These are phyloP conservation scores for Margaritispora aquatica DNA, from an alignment of 495 filamentous ascomycete species.

Conservation along the genomic window DNA sequence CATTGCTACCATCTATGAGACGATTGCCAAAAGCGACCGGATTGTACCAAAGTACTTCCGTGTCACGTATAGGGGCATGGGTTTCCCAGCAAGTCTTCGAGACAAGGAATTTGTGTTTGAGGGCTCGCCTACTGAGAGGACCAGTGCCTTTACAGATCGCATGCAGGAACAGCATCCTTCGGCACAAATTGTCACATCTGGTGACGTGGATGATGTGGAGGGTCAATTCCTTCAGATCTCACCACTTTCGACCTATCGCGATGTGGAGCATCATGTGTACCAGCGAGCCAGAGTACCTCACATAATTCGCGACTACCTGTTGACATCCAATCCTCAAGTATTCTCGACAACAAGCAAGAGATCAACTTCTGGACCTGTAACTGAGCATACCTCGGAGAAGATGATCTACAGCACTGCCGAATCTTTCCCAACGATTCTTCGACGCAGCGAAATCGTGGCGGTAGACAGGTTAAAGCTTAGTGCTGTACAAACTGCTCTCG, in stretches of 20 bases:
- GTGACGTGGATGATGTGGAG: constrained; percentile 74
- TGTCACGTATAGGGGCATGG: constrained; percentile 84
- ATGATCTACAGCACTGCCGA: constrained; percentile 78
- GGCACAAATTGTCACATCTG: constrained; percentile 71
- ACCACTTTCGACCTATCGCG: constrained; percentile 71
- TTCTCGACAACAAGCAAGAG: constrained; percentile 71
- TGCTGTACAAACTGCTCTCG: constrained; percentile 67
- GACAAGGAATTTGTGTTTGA: constrained; percentile 95
- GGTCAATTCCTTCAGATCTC: constrained; percentile 89
- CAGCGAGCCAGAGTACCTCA: constrained; percentile 79
- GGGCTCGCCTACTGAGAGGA: constrained; percentile 66
- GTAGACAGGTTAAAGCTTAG: constrained; percentile 24
- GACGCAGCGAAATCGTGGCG: constrained; percentile 76
- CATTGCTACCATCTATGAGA: constrained; percentile 91
- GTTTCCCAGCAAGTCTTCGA: constrained; percentile 72
- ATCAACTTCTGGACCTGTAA: constrained; percentile 54
- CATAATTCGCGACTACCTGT: constrained; percentile 75
- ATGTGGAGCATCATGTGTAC: constrained; percentile 79
- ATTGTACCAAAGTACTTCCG: constrained; percentile 84
- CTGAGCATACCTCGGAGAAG: constrained; percentile 79
- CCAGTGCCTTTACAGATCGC: constrained; percentile 79
- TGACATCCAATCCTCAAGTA: constrained; percentile 61
- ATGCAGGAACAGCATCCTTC: constrained; percentile 88
- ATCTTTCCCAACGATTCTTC: constrained; percentile 84
- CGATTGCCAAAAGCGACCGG: constrained; percentile 71